These are phyloP conservation scores for Acer yangbiense DNA, from an alignment of 345 rosid species.

Conservation along the genomic window DNA sequence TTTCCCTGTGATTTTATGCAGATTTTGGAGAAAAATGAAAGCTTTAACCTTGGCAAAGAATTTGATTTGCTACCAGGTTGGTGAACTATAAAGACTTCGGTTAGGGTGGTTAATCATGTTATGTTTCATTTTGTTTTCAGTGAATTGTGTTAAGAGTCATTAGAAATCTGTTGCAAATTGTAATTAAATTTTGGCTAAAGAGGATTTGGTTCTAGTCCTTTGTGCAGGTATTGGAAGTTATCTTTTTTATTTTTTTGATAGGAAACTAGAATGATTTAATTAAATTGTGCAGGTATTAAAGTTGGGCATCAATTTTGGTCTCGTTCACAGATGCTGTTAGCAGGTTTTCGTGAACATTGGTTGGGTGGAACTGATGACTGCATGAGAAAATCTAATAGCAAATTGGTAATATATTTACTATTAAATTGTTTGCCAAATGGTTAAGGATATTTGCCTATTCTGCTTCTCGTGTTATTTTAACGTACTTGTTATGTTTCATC, in stretches of 20 bases:
- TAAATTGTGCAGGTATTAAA: slow-evolving; percentile 25
- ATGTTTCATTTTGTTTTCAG: background rate
- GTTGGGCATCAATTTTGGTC: slow-evolving; percentile 39
- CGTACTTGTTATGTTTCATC: background rate
- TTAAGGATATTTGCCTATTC: background rate
- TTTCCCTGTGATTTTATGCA: slow-evolving; percentile 12
- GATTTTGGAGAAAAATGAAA: slow-evolving; percentile 24
- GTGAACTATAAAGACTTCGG: slow-evolving; percentile 12
- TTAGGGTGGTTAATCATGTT: background rate
- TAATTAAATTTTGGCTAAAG: background rate
- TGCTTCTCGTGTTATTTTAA: background rate
- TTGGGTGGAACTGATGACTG: slow-evolving; percentile 36
- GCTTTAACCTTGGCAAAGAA: slow-evolving; percentile 15
- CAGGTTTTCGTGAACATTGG: slow-evolving; percentile 32
- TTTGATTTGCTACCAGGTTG: slow-evolving; percentile 29
- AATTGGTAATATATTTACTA: slow-evolving; percentile 24
- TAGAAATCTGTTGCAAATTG: background rate
- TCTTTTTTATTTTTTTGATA: too few relatives aligned
- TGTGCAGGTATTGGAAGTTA: slow-evolving; percentile 22
- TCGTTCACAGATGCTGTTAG: slow-evolving; percentile 36
- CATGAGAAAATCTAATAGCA: slow-evolving; percentile 6
- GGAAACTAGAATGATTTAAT: too few relatives aligned
- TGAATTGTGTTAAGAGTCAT: background rate
- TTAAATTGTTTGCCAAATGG: background rate
- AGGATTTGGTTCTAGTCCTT: background rate